These are phyloP conservation scores for Fraxinus latifolia DNA, from an alignment of 305 asterid species.

Conservation along the genomic window DNA sequence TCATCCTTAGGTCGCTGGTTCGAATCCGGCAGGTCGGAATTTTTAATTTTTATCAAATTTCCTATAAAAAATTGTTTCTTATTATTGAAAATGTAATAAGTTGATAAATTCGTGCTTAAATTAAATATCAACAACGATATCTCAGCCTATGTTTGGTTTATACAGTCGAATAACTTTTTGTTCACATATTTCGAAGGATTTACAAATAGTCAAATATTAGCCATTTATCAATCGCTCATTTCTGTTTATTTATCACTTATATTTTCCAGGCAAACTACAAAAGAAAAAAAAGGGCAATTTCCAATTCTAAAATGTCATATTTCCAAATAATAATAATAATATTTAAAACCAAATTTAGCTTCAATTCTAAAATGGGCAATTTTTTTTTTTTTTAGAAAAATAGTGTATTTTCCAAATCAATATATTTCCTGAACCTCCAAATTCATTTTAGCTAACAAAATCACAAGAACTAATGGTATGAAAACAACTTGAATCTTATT, in stretches of 20 bases:
- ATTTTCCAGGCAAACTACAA: too few species aligned
- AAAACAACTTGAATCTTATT: neutral
- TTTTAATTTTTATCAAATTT: neutral
- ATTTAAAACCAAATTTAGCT: neutral
- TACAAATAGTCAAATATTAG: too few species aligned
- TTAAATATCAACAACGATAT: neutral
- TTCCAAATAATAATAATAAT: neutral
- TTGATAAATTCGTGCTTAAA: neutral
- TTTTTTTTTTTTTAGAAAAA: too few species aligned
- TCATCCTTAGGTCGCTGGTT: slow-evolving; percentile 93
- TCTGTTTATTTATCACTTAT: too few species aligned
- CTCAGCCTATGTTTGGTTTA: neutral
- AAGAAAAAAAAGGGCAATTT: neutral
- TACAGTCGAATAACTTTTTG: too few species aligned
- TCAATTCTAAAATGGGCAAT: too few species aligned
- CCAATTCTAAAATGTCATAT: neutral
- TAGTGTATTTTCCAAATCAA: neutral
- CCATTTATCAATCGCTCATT: neutral
- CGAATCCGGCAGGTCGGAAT: slow-evolving; percentile 94
- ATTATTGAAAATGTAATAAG: neutral
- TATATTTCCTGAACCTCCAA: neutral
- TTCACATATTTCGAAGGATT: neutral
- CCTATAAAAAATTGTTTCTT: neutral
- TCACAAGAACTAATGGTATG: neutral
- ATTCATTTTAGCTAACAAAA: neutral